A percentile compares a stretch with the other conserved stretches of the same genome.
phyloP scores from a whole-genome alignment of 345 rosid genomes.

The Isatis tinctoria region DNA sequence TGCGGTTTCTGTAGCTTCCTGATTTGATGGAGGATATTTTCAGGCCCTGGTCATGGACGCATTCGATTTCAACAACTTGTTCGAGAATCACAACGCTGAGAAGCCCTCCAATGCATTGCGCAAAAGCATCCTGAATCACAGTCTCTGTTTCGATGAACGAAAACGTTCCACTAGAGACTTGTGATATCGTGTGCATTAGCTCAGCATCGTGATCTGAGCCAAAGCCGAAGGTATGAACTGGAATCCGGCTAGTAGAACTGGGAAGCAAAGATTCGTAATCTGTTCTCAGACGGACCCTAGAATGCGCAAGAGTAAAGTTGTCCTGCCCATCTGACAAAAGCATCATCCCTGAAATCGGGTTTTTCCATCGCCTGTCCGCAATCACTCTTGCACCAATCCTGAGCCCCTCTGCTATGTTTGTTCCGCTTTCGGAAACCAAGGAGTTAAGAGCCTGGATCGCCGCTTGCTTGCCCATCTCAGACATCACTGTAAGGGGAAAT shows the following conservation, averaged over 20 bases:
- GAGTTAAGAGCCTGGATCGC: conserved; percentile 76
- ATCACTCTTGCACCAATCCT: conserved; percentile 79
- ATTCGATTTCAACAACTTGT: conserved; percentile 52
- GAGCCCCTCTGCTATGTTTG: conserved; percentile 87
- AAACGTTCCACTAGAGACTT: conserved; percentile 83
- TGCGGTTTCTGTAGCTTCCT: conserved; percentile 62
- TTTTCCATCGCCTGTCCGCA: conserved; percentile 69
- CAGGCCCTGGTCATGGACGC: conserved; percentile 43
- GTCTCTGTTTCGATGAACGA: conserved; percentile 86
- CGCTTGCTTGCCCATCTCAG: conserved; percentile 61
- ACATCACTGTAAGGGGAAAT: conserved; percentile 72
- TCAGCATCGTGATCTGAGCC: conserved; percentile 88
- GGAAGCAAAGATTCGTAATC: conserved; percentile 63
- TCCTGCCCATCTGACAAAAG: conserved; percentile 89
- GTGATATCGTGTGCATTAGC: conserved; percentile 78
- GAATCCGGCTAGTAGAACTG: conserved; percentile 44
- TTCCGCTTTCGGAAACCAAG: conserved; percentile 73
- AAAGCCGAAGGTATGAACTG: conserved; percentile 90
- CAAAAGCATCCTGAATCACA: conserved; percentile 92
- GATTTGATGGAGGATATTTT: conserved; percentile 58
- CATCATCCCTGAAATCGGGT: conserved; percentile 77
- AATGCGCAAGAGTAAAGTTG: conserved; percentile 49
- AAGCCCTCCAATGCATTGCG: conserved; percentile 96
- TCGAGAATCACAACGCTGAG: conserved; percentile 86
- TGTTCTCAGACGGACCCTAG: conserved; percentile 27